Evolutionary conservation across 192 early-diverging fungal species (phyloP).

Genomic region (Chytriomyces sp.): DNA sequence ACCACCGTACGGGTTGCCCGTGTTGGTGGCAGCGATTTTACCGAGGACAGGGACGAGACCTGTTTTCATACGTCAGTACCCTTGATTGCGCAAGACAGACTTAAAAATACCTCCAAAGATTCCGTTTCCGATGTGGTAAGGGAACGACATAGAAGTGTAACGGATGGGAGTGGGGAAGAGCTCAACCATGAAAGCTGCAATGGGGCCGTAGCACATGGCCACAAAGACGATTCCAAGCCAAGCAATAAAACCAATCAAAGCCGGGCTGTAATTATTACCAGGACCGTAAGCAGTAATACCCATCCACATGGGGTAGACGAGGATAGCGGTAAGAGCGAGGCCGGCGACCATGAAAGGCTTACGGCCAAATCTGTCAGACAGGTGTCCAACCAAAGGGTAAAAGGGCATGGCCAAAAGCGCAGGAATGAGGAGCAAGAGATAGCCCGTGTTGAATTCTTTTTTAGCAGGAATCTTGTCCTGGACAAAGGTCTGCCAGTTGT

Average conservation of each 20-base stretch:
- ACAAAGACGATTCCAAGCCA: slow-evolving; percentile 11
- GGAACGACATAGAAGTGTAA: slow-evolving; percentile 34
- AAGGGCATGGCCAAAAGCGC: slow-evolving; percentile 19
- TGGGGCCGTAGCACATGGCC: slow-evolving; percentile 30
- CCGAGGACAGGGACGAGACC: slow-evolving; percentile 31
- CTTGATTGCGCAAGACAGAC: no score
- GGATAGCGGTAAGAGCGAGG: not conserved
- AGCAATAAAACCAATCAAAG: slow-evolving; percentile 4
- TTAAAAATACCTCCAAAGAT: slow-evolving; percentile 42
- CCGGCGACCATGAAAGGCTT: slow-evolving; percentile 34
- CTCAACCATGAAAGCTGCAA: slow-evolving; percentile 35
- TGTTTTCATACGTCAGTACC: no score
- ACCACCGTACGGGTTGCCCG: slow-evolving; percentile 28
- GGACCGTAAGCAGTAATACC: not conserved
- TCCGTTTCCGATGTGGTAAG: slow-evolving; percentile 35
- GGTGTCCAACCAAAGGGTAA: slow-evolving; percentile 19
- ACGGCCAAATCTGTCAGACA: slow-evolving; percentile 34
- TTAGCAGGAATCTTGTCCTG: slow-evolving; percentile 5
- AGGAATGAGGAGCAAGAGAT: slow-evolving; percentile 8
- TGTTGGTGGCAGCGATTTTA: slow-evolving; percentile 12
- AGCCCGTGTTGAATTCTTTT: not conserved
- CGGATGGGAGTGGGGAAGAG: slow-evolving; percentile 33
- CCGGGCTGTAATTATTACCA: slow-evolving; percentile 5
- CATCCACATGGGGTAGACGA: slow-evolving; percentile 28
- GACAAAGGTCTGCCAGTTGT: slow-evolving; percentile 21